Base-by-base conservation (phyloP, 2,329 filamentous ascomycete species). In the Aspergillus spinulosporus region DNA sequence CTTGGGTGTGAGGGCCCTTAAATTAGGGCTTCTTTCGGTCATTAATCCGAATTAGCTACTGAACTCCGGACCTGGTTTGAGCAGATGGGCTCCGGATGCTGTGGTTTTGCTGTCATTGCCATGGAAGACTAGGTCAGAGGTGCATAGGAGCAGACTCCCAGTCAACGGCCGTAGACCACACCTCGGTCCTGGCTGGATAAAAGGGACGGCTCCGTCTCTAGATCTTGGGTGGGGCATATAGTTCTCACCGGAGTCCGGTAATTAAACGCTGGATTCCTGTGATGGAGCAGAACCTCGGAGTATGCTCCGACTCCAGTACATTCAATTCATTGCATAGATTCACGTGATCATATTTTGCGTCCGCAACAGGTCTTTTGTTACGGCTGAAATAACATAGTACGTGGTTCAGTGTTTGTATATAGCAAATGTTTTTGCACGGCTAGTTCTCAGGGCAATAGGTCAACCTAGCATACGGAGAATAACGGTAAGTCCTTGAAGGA, bases 401-500 rank as follows among this genome's bases (percentile, higher is more conserved):
- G 21, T 21, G 21, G 21, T 21, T 21, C 21, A 21, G 21, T 21
- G 21, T 21, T 21, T 21, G 21, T 21, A 21, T 21, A 21, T 21
- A 21, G 21, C 21, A 21, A 21, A 21, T 21, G 21, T 21, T 21
- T 21, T 21, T 21, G 21, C 21, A 21, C 21, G 21, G 21, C 21
- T 21, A 21, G 21, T 21, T 21, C 21, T 21, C 21, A 21, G 21
- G 21, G 21, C 21, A 21, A 21, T 21, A 21, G 21, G 21, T 21
- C 21, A 21, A 21, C 21, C 21, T 21, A 21, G 21, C 21, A 21
- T 21, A 21, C 21, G 21, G 21, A 21, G 26, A 46, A 14, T n/a
- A 34, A 37, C 21, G 32, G 45, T 21, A 39, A 37, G 6, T 47
- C 49, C 39, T 40, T 46, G 52, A 46, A 45, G 52, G 36, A 40